Base-by-base conservation (phyloP, 768 basidiomycete species). In the Amanita rubescens region DNA sequence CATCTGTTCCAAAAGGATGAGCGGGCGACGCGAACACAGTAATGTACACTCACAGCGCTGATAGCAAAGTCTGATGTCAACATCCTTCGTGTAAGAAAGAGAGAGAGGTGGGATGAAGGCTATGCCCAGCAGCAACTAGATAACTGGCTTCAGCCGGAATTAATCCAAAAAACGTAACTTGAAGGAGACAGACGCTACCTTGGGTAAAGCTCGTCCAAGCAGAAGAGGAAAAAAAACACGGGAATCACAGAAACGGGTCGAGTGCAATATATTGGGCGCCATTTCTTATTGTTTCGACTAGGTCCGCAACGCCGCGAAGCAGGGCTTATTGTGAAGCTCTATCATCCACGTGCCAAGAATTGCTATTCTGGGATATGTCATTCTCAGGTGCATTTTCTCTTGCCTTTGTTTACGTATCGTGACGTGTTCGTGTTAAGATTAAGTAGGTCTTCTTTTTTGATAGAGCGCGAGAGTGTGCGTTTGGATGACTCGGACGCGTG, bases 211-310 rank as follows among this genome's bases (percentile, higher is more conserved):
- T n/a, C n/a, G n/a, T n/a, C n/a, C n/a, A n/a, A 39, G 38, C n/a
- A 39, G 17, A 10, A 39, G 17, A 19, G 38, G 39, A 20, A 17
- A 17, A 0, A 30, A 30, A 30, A 30, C 8, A 8, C 27, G 8
- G 27, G 27, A 30, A 30, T 30, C 3, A 8, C 27, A 30, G 8
- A 30, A 3, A 4, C 8, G 3, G 27, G n/a, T 8, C 27, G 27
- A 30, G 27, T 30, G 27, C 27, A 30, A 39, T 50, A 50, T 50
- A 50, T 50, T 22, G 14, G 15, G 25, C 2, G 24, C 2, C 49
- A 50, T 50, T 38, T 41, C 49, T 50, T 50, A 50, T 50, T 50
- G 49, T 50, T 25, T 33, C n/a, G 11, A 8, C 9, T 32, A 17
- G 19, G n/a, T n/a, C n/a, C n/a, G n/a, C n/a, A n/a, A n/a, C n/a